Percentiles rank a stretch among this genome's conserved stretches.
phyloP scores from a whole-genome alignment of 1,284 basidiomycete genomes.

The Porodaedalea pini region DNA sequence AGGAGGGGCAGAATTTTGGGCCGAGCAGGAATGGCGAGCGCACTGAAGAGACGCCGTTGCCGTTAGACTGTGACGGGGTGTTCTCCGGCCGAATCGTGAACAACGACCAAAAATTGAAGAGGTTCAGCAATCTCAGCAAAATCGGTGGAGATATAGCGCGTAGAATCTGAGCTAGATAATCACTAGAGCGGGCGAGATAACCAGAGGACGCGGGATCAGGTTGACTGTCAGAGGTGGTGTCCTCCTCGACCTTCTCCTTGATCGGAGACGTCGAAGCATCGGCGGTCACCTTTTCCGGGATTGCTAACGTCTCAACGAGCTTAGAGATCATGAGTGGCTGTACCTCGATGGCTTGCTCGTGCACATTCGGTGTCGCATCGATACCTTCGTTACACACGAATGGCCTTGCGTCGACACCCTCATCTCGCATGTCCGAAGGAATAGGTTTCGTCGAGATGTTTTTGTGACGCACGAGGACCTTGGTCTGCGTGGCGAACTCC shows the following conservation, averaged over 20 bases:
- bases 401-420: conserved; percentile 33
- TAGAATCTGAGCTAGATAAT: conserved; percentile 8
- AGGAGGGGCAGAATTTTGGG: background rate
- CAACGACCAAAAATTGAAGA: conserved; percentile 16
- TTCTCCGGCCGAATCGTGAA: conserved; percentile 4
- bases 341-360: conserved; percentile 14
- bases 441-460: conserved; percentile 26
- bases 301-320: conserved; percentile 9
- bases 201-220: background rate
- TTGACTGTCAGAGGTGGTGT: background rate
- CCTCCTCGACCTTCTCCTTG: conserved; percentile 12
- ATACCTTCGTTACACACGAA: conserved; percentile 37
- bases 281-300: conserved; percentile 7
- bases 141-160: conserved; percentile 20
- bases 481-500: conserved; percentile 45
- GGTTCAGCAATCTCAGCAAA: conserved; percentile 14
- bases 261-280: conserved; percentile 9
- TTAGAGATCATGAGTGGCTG: conserved; percentile 13
- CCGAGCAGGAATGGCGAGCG: background rate
- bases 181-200: conserved; percentile 5
- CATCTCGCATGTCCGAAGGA: conserved; percentile 30
- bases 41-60: background rate
- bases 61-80: background rate
- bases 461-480: conserved; percentile 31
- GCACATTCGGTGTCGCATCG: conserved; percentile 33